Base-by-base conservation (phyloP, 495 filamentous ascomycete genomes). In the Tuber indicum region DNA sequence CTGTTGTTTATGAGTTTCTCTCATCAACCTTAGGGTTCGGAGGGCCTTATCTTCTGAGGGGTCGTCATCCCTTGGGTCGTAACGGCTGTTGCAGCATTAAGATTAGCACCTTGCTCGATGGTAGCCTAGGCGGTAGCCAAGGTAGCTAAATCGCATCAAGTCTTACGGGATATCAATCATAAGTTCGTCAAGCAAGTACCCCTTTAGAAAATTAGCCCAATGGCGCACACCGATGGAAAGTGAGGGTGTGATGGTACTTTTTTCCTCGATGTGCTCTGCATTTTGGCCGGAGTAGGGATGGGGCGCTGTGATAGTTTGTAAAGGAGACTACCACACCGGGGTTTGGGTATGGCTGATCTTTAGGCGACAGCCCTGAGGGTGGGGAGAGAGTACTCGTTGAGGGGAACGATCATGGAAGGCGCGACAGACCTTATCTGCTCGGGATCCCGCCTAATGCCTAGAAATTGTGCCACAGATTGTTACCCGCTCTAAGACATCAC, bases 91-190 rank as follows among this genome's bases (percentile, higher is more conserved):
- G 75, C 66, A 66, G 77, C 16, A 62, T 32, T 62, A 14, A 62
- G 52, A 32, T 62, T 32, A 62, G 52, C 52, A 26, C 14, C n/a
- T 26, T 32, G n/a, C 52, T 32, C 12, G 26, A 26, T n/a, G 52
- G 9, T 32, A 12, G 46, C 44, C 73, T 36, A 23, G 47, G 26
- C 39, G n/a, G 32, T 41, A 9, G 16, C 14, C 0, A 3, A 36
- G 16, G 66, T 17, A 26, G 41, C 39, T 3, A 42, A n/a, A 36
- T 58, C 32, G 36, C 16, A 12, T 17, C 14, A 46, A 52, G 71
- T 76, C 78, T 78, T 80, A 74, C 72, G 78, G 78, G 70, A 80
- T 76, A n/a, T 62, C 74, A 73, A 80, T 74, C 36, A 80, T 41
- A 71, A 80, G 78, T 76, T 80, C 78, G 17, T 80, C 78, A 43